Conservation (phyloP, 805 yeast species). For the Ogataea nonfermentans region DNA sequence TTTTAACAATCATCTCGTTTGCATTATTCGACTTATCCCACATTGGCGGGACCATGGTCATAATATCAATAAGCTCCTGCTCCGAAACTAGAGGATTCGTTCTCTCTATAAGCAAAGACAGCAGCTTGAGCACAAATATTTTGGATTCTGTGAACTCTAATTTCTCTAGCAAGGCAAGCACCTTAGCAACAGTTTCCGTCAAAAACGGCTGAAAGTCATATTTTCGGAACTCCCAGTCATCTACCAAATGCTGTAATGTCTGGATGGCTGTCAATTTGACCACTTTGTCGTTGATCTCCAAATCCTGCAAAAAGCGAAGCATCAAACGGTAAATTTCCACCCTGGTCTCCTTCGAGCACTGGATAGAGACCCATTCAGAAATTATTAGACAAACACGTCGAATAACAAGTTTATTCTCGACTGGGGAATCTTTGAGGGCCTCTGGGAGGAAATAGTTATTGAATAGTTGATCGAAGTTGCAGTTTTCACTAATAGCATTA, state of each 20-base stretch:
- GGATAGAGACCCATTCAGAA: conserved; percentile 75
- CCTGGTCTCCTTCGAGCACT: conserved; percentile 59
- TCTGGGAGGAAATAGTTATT: conserved; percentile 66
- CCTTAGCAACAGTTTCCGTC: conserved; percentile 46
- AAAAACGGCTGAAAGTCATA: conserved; percentile 65
- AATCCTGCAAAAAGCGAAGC: conserved; percentile 40
- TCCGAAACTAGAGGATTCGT: conserved; percentile 62
- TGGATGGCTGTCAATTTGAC: conserved; percentile 74
- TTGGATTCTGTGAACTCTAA: conserved; percentile 72
- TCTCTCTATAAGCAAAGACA: conserved; percentile 60
- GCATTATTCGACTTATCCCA: conserved; percentile 63
- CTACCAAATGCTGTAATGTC: conserved; percentile 64
- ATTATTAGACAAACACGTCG: conserved; percentile 77
- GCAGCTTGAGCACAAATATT: conserved; percentile 64
- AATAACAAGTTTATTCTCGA: conserved; percentile 60
- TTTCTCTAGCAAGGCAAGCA: conserved; percentile 48
- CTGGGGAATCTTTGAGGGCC: conserved; percentile 42
- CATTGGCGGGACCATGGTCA: conserved; percentile 59
- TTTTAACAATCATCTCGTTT: conserved; percentile 47
- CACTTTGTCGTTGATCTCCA: conserved; percentile 64
- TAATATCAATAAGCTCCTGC: conserved; percentile 48
- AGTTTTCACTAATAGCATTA: conserved; percentile 57
- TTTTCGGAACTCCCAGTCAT: conserved; percentile 85
- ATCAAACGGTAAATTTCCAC: conserved; percentile 59
- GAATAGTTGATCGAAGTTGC: conserved; percentile 68